Percentiles rank a stretch among this genome's conserved stretches.
Conservation (phyloP, 305 asterid genomes). For the Rubia tinctorum region DNA sequence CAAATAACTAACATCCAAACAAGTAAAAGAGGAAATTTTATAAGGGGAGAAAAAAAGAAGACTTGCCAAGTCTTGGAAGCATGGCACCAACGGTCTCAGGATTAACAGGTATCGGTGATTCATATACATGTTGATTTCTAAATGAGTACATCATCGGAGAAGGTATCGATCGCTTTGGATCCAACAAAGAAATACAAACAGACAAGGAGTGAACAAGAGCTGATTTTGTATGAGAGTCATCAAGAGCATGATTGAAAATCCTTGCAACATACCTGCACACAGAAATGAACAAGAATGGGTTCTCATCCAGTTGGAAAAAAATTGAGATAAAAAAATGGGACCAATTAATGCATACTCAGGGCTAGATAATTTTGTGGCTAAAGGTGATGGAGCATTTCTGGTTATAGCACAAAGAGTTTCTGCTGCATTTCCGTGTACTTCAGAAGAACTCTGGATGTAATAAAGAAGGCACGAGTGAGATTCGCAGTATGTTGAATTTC, state of each 20-base stretch:
- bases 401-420: conserved; percentile 86
- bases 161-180: conserved; percentile 83
- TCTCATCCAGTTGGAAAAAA: not conserved
- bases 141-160: conserved; percentile 68
- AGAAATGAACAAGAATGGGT: conserved; percentile 22
- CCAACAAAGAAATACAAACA: conserved; percentile 88
- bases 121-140: conserved; percentile 75
- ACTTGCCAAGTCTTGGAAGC: conserved; percentile 90
- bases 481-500: not conserved
- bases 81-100: conserved; percentile 88
- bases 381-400: conserved; percentile 70
- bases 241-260: conserved; percentile 85
- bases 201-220: conserved; percentile 82
- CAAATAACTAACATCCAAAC: conserved; percentile 4
- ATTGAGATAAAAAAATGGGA: not conserved
- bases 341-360: conserved; percentile 44
- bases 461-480: not conserved
- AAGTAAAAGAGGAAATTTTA: not conserved
- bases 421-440: conserved; percentile 87
- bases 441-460: conserved; percentile 47
- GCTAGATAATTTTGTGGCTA: conserved; percentile 77
- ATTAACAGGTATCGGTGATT: conserved; percentile 63
- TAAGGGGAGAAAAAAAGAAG: not conserved
- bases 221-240: conserved; percentile 75
- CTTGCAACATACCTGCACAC: conserved; percentile 81